Evolutionary conservation across 495 filamentous ascomycete genomes (phyloP), one percentile per base, ranked within the genome.

Genomic region (Xylaria sp.): DNA sequence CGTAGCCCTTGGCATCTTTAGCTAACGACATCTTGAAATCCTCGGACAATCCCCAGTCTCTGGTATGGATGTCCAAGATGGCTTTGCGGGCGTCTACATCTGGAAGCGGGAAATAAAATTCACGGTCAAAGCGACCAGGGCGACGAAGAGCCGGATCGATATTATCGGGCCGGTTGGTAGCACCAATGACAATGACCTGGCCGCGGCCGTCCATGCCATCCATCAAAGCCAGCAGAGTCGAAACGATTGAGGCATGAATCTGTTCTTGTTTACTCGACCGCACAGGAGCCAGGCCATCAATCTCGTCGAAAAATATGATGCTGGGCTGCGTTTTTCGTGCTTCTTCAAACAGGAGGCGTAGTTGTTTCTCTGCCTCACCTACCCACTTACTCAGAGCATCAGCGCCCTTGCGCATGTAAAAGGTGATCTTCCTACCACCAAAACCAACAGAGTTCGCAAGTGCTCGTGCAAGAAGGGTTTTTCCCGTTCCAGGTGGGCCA

Each of bases 281-380:
- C 12, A 98, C 95, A 58, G 96, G 96, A 1, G 96, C 96, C 70
- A 99, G 87, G 55, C 93, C 96, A 82, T 99, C 96, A 71, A 99
- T 99, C 79, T 99, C 96, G 80, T 99, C 96, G 74, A 99, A 99
- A 84, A 99, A 99, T 77, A 99, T 99, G 80, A 99, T 99, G 78
- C 94, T 97, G 0, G 96, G 96, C 77, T 98, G 97, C 11, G 90
- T 98, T 77, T 92, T 94, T 73, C 94, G 88, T 17, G 96, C 96
- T 81, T 99, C 97, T 74, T 99, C 96, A 74, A 99, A 99, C 4
- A 99, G 86, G 67, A 98, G 81, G 33, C 96, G 90, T 24, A 99
- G 87, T 78, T 98, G 96, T 76, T 94, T 89, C 80, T 99, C 96
- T 17, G 97, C 97, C 82, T 99, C 96, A 77, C 96, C 96, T 68